These are phyloP conservation scores for Chlorella sp. DNA, from an alignment of 139 green algal species.

Conservation along the genomic window DNA sequence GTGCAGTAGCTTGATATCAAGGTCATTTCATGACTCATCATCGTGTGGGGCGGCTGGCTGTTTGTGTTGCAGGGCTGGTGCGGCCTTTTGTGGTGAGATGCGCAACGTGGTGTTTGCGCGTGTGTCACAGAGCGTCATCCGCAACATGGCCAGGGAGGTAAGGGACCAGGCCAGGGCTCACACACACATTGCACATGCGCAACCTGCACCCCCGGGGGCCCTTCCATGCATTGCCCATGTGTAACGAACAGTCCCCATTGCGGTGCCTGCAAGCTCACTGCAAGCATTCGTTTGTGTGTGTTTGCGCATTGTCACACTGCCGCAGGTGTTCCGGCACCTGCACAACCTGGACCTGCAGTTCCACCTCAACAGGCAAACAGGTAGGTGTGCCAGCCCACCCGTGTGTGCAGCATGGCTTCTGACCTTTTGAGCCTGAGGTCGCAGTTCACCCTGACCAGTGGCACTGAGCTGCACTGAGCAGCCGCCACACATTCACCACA, in stretches of 20 bases:
- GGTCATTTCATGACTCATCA: constrained; percentile 65
- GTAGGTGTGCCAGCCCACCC: neutral
- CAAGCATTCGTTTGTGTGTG: no score
- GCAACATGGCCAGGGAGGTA: constrained; percentile 51
- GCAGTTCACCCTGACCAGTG: neutral
- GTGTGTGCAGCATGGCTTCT: neutral
- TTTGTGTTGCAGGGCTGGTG: constrained; percentile 39
- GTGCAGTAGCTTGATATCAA: no score
- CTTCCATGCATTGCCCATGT: no score
- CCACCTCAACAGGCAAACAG: constrained; percentile 87
- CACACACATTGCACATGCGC: no score
- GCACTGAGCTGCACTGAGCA: neutral
- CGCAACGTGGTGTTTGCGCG: constrained; percentile 88
- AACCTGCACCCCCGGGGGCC: no score
- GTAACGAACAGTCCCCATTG: no score
- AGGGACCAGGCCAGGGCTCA: no score
- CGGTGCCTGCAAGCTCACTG: no score
- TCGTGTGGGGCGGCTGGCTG: constrained; percentile 51
- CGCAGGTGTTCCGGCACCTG: constrained; percentile 89
- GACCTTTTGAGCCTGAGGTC: neutral
- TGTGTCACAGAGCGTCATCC: constrained; percentile 70
- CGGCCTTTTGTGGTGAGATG: constrained; percentile 72
- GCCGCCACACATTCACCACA: neutral
- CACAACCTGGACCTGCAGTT: constrained; percentile 84
- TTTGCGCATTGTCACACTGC: no score